phyloP scores from a whole-genome alignment of 129 eudicot genomes.

The Erigeron canadensis region DNA sequence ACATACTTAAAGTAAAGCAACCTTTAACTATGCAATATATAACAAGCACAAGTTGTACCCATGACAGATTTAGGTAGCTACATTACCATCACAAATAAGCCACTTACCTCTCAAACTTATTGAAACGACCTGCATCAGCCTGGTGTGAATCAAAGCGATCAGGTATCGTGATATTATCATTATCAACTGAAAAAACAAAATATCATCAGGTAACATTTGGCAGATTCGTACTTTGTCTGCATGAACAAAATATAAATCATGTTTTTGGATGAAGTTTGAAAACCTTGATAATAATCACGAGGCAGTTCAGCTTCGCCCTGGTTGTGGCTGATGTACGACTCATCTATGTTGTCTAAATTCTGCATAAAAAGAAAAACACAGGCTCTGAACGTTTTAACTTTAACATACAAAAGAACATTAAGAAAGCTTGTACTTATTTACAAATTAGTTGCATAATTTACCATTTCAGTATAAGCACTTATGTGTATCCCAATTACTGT shows the following conservation, averaged over 20 bases:
- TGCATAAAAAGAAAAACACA: constrained; percentile 35
- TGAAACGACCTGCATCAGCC: constrained; percentile 46
- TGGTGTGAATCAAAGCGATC: constrained; percentile 60
- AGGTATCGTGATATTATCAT: constrained; percentile 69
- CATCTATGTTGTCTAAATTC: constrained; percentile 77
- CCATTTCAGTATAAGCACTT: constrained; percentile 72
- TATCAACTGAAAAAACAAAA: constrained; percentile 50
- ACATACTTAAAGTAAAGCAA: neutral
- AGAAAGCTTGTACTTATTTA: neutral
- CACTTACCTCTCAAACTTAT: constrained; percentile 78
- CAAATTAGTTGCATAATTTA: constrained; percentile 31
- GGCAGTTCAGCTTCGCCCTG: constrained; percentile 44
- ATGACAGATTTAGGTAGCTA: constrained; percentile 7
- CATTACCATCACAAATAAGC: constrained; percentile 5
- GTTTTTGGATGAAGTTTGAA: neutral
- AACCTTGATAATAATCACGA: constrained; percentile 81
- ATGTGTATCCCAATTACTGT: constrained; percentile 57
- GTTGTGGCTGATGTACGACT: constrained; percentile 45
- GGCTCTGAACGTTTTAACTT: neutral
- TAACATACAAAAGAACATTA: neutral
- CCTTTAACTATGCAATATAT: neutral
- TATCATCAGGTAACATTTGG: constrained; percentile 21
- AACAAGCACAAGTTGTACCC: constrained; percentile 12
- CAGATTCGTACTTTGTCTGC: neutral
- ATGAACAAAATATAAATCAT: neutral